Conservation (phyloP, 495 filamentous ascomycete species). For the Sporormia fimetaria region DNA sequence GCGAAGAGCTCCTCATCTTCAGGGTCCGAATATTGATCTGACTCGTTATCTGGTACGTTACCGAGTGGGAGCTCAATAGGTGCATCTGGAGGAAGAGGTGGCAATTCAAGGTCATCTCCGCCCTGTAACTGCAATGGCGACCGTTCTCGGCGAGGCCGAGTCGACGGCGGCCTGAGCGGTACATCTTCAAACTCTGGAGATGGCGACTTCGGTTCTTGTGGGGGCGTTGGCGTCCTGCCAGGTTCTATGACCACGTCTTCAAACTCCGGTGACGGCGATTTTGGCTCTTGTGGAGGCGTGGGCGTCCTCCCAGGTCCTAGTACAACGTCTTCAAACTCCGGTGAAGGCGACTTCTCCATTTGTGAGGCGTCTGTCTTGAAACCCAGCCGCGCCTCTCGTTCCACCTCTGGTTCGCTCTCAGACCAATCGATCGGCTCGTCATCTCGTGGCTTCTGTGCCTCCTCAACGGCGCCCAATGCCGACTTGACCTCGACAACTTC, state of each 20-base stretch:
- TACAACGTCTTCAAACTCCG: slow-evolving; percentile 27
- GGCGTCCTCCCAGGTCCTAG: background rate
- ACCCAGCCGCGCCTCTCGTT: slow-evolving; percentile 19
- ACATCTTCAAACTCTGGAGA: slow-evolving; percentile 48
- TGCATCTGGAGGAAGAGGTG: slow-evolving; percentile 21
- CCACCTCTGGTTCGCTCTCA: slow-evolving; percentile 32
- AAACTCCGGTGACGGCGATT: slow-evolving; percentile 16
- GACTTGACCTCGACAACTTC: no score
- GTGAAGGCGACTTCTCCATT: slow-evolving; percentile 26
- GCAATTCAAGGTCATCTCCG: slow-evolving; percentile 7
- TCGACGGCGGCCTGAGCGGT: background rate
- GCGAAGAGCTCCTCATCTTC: slow-evolving; percentile 82
- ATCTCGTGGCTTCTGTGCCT: slow-evolving; percentile 3
- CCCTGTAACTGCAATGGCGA: slow-evolving; percentile 5
- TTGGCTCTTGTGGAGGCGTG: slow-evolving; percentile 3
- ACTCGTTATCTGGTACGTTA: slow-evolving; percentile 29
- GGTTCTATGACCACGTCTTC: slow-evolving; percentile 9
- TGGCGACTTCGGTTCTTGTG: slow-evolving; percentile 29
- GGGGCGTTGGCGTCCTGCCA: background rate
- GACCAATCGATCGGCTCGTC: slow-evolving; percentile 34
- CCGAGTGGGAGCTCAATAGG: slow-evolving; percentile 21
- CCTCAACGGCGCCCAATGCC: no score
- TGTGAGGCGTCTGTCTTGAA: slow-evolving; percentile 4
- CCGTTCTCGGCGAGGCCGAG: slow-evolving; percentile 8
- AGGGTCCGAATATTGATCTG: slow-evolving; percentile 60